Evolutionary conservation across 306 rosid species (phyloP), one percentile per base, ranked within the genome.

Genomic region (Clitoria ternatea): DNA sequence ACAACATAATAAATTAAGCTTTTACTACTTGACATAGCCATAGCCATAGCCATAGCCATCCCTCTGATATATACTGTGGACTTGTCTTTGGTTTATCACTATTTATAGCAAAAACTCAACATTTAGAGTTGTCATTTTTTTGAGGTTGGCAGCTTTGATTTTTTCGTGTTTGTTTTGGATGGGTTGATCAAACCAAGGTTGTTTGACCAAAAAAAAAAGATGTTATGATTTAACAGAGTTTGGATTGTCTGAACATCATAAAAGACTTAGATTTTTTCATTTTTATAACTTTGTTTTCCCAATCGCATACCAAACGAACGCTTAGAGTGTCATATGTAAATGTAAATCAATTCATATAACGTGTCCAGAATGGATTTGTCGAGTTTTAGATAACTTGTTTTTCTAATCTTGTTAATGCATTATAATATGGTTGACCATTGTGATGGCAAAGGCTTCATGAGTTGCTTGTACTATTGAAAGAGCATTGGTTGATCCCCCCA

Each of bases 11-110:
- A 18, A 12, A 70, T 10, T 14, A 80, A 63, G 22, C 60, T 45
- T 13, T 67, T 67, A 22, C 55, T 75, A 20, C 76, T 74, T 39
- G 72, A 61, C 47, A 67, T 44, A 36, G 18, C 80, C 98, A 86
- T 89, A n/a, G n/a, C n/a, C 47, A 67, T 44, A 36, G 18, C 80
- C 98, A 86, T 89, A n/a, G 68, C 8, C 29, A 71, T 59, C 55
- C 18, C 37, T 61, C 27, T 66, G 18, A 67, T 47, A 35, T 70
- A 59, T 30, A 27, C 7, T 29, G 23, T n/a, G 62, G 6, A 8
- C 8, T 44, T 17, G 22, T 39, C 27, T 35, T 30, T 37, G 18
- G 27, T 24, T 26, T 24, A 18, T 17, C 36, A 19, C 19, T 35
- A 67, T 75, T 37, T 62, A 80, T 81, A 73, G 47, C 37, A 60